Evolutionary conservation across 2,329 filamentous ascomycete species (phyloP).

Genomic region (Scedosporium boydii): DNA sequence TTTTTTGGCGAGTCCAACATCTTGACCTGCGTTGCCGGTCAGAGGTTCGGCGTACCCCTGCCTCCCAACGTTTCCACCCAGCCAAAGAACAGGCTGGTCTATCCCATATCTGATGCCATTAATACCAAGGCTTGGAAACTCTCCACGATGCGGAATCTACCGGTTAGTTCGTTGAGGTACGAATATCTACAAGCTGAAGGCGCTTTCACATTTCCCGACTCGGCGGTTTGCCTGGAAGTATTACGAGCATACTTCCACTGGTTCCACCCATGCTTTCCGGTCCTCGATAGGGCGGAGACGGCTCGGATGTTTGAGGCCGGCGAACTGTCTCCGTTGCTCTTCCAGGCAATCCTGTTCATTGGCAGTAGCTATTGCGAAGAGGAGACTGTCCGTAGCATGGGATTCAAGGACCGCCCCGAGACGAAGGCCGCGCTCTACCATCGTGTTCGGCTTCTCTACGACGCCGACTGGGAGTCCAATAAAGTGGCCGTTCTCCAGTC

Average conservation of each 20-base stretch:
- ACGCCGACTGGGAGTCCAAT: constrained; percentile 42
- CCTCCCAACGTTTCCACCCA: constrained; percentile 16
- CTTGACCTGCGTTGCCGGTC: not conserved
- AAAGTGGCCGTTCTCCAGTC: constrained; percentile 39
- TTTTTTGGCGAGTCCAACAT: constrained; percentile 37
- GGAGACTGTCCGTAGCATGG: constrained; percentile 29
- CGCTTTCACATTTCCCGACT: constrained; percentile 33
- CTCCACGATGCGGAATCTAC: constrained; percentile 19
- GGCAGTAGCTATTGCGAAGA: constrained; percentile 44
- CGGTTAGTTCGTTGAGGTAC: constrained; percentile 21
- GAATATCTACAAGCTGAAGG: constrained; percentile 11
- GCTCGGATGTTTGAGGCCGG: constrained; percentile 26
- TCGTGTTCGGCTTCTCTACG: constrained; percentile 39
- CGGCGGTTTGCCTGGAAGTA: constrained; percentile 29
- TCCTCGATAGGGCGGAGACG: constrained; percentile 37
- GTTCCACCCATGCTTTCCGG: constrained; percentile 48
- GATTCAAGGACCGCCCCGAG: not conserved
- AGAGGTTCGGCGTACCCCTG: constrained; percentile 27
- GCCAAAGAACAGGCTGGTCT: not conserved
- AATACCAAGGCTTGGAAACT: constrained; percentile 20
- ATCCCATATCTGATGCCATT: constrained; percentile 12
- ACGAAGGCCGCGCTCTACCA: constrained; percentile 41
- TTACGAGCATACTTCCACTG: constrained; percentile 44
- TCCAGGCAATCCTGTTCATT: constrained; percentile 45
- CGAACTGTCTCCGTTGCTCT: constrained; percentile 36